Base-by-base conservation (phyloP, 2,329 filamentous ascomycete genomes). In the Microsporum audouinii region DNA sequence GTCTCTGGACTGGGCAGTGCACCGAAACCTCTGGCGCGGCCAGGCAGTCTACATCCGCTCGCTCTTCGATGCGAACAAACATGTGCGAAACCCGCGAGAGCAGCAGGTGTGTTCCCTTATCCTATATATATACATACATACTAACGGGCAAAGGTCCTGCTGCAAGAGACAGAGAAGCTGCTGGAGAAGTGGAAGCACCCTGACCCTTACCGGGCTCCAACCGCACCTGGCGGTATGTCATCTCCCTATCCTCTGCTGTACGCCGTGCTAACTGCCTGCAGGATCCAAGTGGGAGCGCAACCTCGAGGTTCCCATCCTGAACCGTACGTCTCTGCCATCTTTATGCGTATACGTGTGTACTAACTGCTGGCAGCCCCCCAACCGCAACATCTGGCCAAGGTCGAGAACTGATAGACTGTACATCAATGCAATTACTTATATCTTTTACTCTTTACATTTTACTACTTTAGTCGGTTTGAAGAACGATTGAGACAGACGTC, bases 241-340 rank as follows among this genome's bases (percentile, higher is more conserved):
- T 17, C n/a, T 14, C 43, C 17, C 17, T 23, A 7, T 39, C 57
- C 7, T 43, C 59, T 31, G 3, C 3, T 23, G 31, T 34, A 29
- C 17, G 17, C 45, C 3, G 10, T 55, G n/a, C 51, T 55, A 10
- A 55, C 14, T 6, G 3, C 27, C 3, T 61, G 53, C 67, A 95
- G 90, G 91, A 67, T 96, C 90, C 66, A 97, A 97, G 82, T 97
- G 88, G 76, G 94, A 97, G 78, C 84, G 94, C 73, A 99, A 99
- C 76, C 74, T 97, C 60, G 89, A 90, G 38, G 82, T 84, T 62
- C 91, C 87, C 38, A 85, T 87, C 67, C 79, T 95, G 62, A 87
- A 90, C 65, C 86, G 92, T 96, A 79, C 82, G 89, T 36, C 31
- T 53, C 7, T 34, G 3, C 31, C 39, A 4, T 33, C 27, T 53